Base-by-base conservation (phyloP, 2,329 filamentous ascomycete species). In the Rugonectria rugulosa region DNA sequence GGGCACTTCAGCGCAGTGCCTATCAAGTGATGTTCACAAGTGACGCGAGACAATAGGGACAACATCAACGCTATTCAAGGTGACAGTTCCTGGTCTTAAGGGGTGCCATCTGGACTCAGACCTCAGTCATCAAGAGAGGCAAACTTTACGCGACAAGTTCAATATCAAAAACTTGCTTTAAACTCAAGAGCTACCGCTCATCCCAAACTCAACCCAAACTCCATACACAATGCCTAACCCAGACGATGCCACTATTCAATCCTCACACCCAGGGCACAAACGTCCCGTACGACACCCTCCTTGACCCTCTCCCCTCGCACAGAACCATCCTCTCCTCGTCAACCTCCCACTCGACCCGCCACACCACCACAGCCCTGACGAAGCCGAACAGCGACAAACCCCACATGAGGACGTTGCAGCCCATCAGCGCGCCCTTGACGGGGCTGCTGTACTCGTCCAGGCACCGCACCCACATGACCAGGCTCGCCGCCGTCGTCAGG, bases 81-180 rank as follows among this genome's bases (percentile, higher is more conserved):
- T 82, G 2, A 83, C 79, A 0, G 41, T 84, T 0, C 70, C 75
- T 60, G 8, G 72, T 84, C n/a, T 83, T 73, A 9, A 84, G 83
- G 14, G 56, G 81, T 23, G 81, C 83, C 3, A 79, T 85, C 51
- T 87, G 84, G 84, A 63, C 73, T 8, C 83, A 86, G 59, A 67
- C 73, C 0, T 85, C 83, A 0, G 68, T 73, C 6, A 75, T 84
- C 0, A 71, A 75, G 2, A 82, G 81, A 11, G 65, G 75, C 43
- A 83, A 83, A n/a, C n/a, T n/a, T n/a, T n/a, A n/a, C n/a, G n/a
- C n/a, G n/a, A n/a, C n/a, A n/a, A n/a, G n/a, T n/a, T n/a, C n/a
- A n/a, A n/a, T n/a, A n/a, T n/a, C n/a, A n/a, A n/a, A n/a, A n/a
- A n/a, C n/a, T n/a, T n/a, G n/a, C n/a, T n/a, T n/a, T n/a, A 11